These are phyloP conservation scores for Kuraishia borneana DNA, from an alignment of 805 yeast genomes.

Conservation along the genomic window DNA sequence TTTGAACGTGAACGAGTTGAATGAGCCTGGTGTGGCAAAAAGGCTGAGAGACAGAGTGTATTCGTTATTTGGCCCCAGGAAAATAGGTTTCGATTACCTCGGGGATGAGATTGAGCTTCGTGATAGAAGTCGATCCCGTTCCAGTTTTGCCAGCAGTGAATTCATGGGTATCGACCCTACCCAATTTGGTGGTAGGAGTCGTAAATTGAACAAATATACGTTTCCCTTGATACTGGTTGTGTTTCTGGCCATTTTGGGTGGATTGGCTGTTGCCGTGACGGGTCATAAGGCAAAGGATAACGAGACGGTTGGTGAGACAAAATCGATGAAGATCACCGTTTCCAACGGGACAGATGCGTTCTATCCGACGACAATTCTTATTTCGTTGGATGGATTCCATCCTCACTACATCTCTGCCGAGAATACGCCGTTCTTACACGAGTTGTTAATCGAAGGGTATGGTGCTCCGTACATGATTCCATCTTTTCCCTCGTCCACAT, in stretches of 20 bases:
- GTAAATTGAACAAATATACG: conserved; percentile 5
- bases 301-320: background rate
- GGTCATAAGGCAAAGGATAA: conserved; percentile 1
- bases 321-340: conserved; percentile 12
- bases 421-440: conserved; percentile 62
- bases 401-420: conserved; percentile 68
- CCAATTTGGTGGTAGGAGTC: conserved; percentile 1
- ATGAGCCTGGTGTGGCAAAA: conserved; percentile 6
- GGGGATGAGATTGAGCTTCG: conserved; percentile 16
- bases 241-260: conserved; percentile 4
- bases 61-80: background rate
- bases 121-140: conserved; percentile 12
- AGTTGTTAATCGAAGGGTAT: conserved; percentile 35
- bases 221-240: conserved; percentile 3
- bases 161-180: conserved; percentile 2
- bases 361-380: conserved; percentile 68
- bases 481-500: conserved; percentile 79
- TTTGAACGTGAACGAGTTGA: conserved; percentile 1
- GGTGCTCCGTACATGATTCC: conserved; percentile 83
- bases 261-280: conserved; percentile 4
- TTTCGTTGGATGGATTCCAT: conserved; percentile 85
- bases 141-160: conserved; percentile 11
- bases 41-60: conserved; percentile 4
- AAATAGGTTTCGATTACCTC: conserved; percentile 3
- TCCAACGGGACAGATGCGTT: conserved; percentile 59